Evolutionary conservation across 2,329 filamentous ascomycete genomes (phyloP).

Genomic region (Phialemoniopsis sp.): DNA sequence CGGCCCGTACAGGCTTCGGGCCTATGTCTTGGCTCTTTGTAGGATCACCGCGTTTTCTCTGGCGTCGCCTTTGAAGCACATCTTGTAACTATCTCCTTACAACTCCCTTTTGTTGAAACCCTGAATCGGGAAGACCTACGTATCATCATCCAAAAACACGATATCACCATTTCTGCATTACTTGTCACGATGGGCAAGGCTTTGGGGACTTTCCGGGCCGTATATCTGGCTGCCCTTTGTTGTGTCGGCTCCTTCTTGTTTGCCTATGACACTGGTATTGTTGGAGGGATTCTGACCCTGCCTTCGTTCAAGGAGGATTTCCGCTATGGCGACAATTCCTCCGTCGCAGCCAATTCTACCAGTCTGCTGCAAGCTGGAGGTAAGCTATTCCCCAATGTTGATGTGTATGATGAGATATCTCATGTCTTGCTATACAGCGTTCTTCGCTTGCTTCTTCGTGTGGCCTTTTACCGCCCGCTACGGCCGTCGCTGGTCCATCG

Average conservation of each 20-base stretch:
- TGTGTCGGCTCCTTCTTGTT: constrained; percentile 33
- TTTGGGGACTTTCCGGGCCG: constrained; percentile 29
- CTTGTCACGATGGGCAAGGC: background rate
- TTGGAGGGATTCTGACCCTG: constrained; percentile 34
- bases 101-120: too few relatives aligned
- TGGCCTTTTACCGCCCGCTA: constrained; percentile 35
- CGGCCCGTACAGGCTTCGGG: too few relatives aligned
- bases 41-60: too few relatives aligned
- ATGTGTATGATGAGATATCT: background rate
- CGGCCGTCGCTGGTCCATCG: constrained; percentile 34
- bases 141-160: too few relatives aligned
- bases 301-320: constrained; percentile 32
- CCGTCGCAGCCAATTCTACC: constrained; percentile 26
- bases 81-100: too few relatives aligned
- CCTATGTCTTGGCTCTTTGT: too few relatives aligned
- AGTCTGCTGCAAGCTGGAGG: constrained; percentile 36
- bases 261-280: constrained; percentile 37
- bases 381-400: constrained; percentile 7
- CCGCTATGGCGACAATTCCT: constrained; percentile 20
- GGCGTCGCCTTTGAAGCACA: too few relatives aligned
- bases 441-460: constrained; percentile 36
- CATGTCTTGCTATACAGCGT: constrained; percentile 20
- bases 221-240: constrained; percentile 29
- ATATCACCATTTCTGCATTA: too few relatives aligned
- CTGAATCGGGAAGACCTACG: too few relatives aligned